phyloP scores from a whole-genome alignment of 177 flowering plant genomes.

The Vitis hybrid region DNA sequence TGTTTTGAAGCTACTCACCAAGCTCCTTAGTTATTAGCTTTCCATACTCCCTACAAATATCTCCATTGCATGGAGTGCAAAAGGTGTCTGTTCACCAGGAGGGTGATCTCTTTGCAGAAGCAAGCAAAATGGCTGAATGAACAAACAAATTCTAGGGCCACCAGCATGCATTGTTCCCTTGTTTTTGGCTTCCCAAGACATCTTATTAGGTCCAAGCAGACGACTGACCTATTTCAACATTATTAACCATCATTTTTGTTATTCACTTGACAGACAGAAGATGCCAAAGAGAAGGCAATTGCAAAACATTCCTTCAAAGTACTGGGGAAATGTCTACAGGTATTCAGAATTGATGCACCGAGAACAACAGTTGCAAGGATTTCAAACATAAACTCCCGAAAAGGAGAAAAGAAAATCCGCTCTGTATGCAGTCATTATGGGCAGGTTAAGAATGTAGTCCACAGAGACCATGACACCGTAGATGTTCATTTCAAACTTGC shows the following conservation, averaged over 20 bases:
- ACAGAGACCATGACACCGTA: conserved; percentile 2
- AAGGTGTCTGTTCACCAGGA: too few relatives aligned
- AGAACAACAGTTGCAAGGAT: conserved; percentile 48
- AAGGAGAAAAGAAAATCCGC: not conserved
- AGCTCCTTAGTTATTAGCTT: too few relatives aligned
- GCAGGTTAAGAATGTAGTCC: not conserved
- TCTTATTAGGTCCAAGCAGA: not conserved
- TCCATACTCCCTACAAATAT: too few relatives aligned
- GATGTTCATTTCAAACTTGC: conserved; percentile 31
- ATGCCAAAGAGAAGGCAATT: conserved; percentile 47
- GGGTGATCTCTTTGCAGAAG: too few relatives aligned
- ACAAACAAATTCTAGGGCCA: too few relatives aligned
- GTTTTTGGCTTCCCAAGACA: not conserved
- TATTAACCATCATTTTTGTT: too few relatives aligned
- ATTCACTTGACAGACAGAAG: conserved; percentile 35
- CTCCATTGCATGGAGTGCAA: too few relatives aligned
- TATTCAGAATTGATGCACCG: conserved; percentile 43
- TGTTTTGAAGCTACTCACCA: not conserved
- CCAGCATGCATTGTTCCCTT: not conserved
- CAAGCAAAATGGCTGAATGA: too few relatives aligned
- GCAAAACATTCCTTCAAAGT: conserved; percentile 27
- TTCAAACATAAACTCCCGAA: conserved; percentile 9
- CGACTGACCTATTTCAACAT: not conserved
- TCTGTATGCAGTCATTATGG: conserved; percentile 19
- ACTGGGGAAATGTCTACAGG: conserved; percentile 20